Evolutionary conservation across 2,329 filamentous ascomycete genomes (phyloP).

Genomic region (Pyricularia sp.): DNA sequence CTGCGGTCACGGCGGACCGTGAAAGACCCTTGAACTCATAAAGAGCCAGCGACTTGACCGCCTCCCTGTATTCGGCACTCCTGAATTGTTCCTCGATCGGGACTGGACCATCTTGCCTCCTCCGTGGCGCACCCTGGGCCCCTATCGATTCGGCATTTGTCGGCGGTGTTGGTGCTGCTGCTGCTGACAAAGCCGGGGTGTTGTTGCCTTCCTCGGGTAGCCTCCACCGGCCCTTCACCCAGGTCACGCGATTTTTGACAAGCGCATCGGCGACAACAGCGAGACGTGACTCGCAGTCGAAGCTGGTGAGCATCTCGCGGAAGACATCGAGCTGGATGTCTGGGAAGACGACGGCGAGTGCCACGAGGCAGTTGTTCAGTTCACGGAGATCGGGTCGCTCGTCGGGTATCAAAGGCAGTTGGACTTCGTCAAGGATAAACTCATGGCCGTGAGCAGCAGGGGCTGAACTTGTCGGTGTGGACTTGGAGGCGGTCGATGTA

Average conservation of each 20-base stretch:
- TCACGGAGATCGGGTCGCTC: slow-evolving; percentile 56
- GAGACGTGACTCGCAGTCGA: slow-evolving; percentile 67
- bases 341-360: slow-evolving; percentile 64
- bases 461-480: not conserved
- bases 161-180: slow-evolving; percentile 18
- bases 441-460: slow-evolving; percentile 15
- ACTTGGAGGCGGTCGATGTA: not conserved
- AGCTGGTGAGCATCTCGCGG: slow-evolving; percentile 66
- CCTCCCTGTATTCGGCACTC: slow-evolving; percentile 55
- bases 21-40: slow-evolving; percentile 70
- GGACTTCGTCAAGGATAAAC: slow-evolving; percentile 46
- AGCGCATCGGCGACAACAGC: slow-evolving; percentile 70
- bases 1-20: slow-evolving; percentile 64
- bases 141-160: slow-evolving; percentile 1
- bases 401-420: slow-evolving; percentile 36
- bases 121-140: not conserved
- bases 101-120: slow-evolving; percentile 21
- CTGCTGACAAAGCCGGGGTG: slow-evolving; percentile 12
- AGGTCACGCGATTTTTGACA: slow-evolving; percentile 60
- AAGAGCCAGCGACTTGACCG: slow-evolving; percentile 58
- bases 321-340: slow-evolving; percentile 77
- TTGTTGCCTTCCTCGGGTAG: slow-evolving; percentile 24
- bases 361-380: slow-evolving; percentile 60
- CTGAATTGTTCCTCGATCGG: slow-evolving; percentile 58
- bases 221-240: slow-evolving; percentile 61